These are phyloP conservation scores for Xylaria sp. DNA, from an alignment of 2,329 filamentous ascomycete species.

Conservation along the genomic window DNA sequence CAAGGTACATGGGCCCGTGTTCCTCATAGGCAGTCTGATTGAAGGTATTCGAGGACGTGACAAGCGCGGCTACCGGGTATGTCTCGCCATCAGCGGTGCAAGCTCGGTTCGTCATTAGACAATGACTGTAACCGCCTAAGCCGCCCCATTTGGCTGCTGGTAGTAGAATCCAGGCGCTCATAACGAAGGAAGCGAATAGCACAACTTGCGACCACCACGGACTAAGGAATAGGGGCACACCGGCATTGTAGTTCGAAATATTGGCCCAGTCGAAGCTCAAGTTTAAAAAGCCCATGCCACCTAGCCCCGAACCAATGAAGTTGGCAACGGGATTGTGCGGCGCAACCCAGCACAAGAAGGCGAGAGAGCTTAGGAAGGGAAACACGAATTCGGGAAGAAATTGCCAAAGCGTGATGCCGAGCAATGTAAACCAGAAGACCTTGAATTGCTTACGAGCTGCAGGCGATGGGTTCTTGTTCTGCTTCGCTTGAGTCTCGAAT, in stretches of 20 bases:
- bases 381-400: conserved; percentile 70
- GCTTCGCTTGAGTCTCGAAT: conserved; percentile 66
- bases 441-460: conserved; percentile 63
- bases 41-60: conserved; percentile 57
- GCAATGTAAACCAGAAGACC: conserved; percentile 64
- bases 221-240: conserved; percentile 58
- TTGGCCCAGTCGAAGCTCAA: conserved; percentile 70
- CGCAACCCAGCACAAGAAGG: conserved; percentile 72
- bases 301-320: conserved; percentile 69
- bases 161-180: conserved; percentile 67
- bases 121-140: conserved; percentile 61
- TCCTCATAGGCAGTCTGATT: conserved; percentile 60
- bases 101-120: conserved; percentile 67
- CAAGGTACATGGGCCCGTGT: conserved; percentile 66
- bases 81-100: conserved; percentile 59
- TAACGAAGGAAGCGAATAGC: conserved; percentile 63
- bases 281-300: conserved; percentile 70
- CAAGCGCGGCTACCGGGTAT: conserved; percentile 56
- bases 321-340: conserved; percentile 66
- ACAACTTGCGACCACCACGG: conserved; percentile 70
- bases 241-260: conserved; percentile 61
- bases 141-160: conserved; percentile 68
- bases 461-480: conserved; percentile 60
- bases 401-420: conserved; percentile 67
- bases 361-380: conserved; percentile 67